Percentiles rank a stretch among this genome's conserved stretches.
Conservation (phyloP, 768 basidiomycete genomes). For the Collybiopsis luxurians region DNA sequence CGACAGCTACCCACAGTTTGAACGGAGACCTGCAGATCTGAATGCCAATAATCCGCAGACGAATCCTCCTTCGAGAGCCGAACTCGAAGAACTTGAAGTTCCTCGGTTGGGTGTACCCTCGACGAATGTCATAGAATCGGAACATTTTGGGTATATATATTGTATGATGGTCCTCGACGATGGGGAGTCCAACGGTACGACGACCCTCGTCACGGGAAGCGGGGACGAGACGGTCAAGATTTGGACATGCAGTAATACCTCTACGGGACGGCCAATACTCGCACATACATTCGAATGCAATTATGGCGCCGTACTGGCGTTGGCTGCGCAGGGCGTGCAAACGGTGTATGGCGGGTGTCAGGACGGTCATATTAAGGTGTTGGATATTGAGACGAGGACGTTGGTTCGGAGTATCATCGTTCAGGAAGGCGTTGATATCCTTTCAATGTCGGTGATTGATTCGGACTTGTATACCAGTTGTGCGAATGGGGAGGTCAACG, state of each 20-base stretch:
- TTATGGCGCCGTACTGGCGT: constrained; percentile 80
- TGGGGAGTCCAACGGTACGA: constrained; percentile 22
- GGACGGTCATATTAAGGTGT: constrained; percentile 87
- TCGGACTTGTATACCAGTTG: constrained; percentile 65
- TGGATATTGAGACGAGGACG: constrained; percentile 88
- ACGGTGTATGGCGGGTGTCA: constrained; percentile 93
- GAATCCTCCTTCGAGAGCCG: constrained; percentile 9
- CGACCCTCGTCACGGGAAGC: constrained; percentile 76
- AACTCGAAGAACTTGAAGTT: background rate
- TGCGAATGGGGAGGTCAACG: constrained; percentile 70
- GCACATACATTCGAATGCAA: constrained; percentile 68
- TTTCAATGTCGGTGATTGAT: constrained; percentile 73
- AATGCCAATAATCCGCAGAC: constrained; percentile 53
- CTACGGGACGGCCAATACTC: constrained; percentile 41
- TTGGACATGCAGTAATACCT: constrained; percentile 65
- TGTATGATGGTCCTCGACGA: constrained; percentile 53
- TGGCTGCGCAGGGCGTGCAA: constrained; percentile 69
- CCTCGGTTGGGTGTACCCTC: constrained; percentile 51
- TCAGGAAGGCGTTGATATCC: constrained; percentile 79
- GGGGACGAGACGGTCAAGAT: constrained; percentile 93
- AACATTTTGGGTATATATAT: constrained; percentile 94
- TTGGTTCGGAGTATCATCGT: constrained; percentile 84
- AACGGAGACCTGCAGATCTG: constrained; percentile 65
- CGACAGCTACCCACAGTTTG: constrained; percentile 79
- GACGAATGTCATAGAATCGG: constrained; percentile 77